Evolutionary conservation across 2,329 filamentous ascomycete genomes (phyloP), one percentile per base, ranked within the genome.

Genomic region (Colletotrichum sp.): DNA sequence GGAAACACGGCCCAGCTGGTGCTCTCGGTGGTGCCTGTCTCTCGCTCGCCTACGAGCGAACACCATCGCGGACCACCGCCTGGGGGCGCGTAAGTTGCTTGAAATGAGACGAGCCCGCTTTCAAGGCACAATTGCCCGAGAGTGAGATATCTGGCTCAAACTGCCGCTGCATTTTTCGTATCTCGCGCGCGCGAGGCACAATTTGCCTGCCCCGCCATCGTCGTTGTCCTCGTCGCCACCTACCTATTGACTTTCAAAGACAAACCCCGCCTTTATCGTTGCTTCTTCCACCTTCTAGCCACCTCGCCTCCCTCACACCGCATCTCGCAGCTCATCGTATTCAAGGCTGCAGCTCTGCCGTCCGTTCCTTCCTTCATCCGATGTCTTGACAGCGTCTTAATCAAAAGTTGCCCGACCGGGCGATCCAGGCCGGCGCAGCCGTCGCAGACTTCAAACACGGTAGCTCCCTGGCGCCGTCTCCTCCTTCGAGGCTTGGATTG

Each of bases 401-500:
- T 34, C 39, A 68, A 59, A 57, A n/a, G 26, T 7, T 18, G 16
- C 55, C 70, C 64, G 73, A 57, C 57, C 64, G 55, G 73, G 32
- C 57, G 57, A 52, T 44, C 64, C 70, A 68, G 48, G 70, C 32
- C 69, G 73, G 55, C 32, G 52, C 44, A 68, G 22, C 39, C 70
- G 69, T 64, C 63, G 64, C 64, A 60, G 68, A 68, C 69, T 36
- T 72, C 69, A 75, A 73, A 75, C 73, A 60, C 70, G 55, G 70
- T 57, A 24, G 65, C 48, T 44, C 64, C 73, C 34, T 68, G 64
- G n/a, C 48, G 34, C 44, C 10, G 59, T 18, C 59, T 34, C 64
- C 44, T 52, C 28, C 28, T 34, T 52, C 24, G 55, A 60, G 68
- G 36, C 57, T 70, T 70, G 34, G 55, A 62, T 62, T 28, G 52